Percentiles rank a stretch among this genome's conserved stretches.
Evolutionary conservation across 441 rosid species (phyloP).

Genomic region (Viola pubescens): DNA sequence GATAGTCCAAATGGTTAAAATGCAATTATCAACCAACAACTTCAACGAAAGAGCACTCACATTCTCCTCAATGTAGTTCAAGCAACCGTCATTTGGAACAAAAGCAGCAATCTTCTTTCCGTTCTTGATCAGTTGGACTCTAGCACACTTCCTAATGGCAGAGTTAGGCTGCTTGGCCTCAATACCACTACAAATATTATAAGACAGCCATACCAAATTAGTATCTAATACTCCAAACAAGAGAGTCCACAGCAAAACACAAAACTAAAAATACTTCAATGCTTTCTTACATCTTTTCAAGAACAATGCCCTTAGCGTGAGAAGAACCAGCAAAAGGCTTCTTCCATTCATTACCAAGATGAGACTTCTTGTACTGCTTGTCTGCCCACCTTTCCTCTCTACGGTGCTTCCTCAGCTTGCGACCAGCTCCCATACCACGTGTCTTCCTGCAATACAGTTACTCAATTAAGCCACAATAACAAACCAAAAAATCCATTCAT

Average conservation of each 20-base stretch:
- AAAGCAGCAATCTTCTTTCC: slow-evolving; percentile 81
- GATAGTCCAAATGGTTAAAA: slow-evolving; percentile 24
- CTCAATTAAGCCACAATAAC: too few species aligned
- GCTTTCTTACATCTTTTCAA: slow-evolving; percentile 48
- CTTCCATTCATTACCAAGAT: slow-evolving; percentile 66
- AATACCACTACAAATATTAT: slow-evolving; percentile 40
- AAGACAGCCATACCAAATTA: neutral
- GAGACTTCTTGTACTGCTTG: slow-evolving; percentile 52
- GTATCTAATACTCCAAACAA: neutral
- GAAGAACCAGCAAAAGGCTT: slow-evolving; percentile 67
- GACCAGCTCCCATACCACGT: slow-evolving; percentile 59
- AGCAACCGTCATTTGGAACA: slow-evolving; percentile 73
- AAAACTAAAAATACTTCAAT: neutral
- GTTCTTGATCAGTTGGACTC: slow-evolving; percentile 65
- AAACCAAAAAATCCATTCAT: too few species aligned
- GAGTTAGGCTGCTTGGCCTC: slow-evolving; percentile 81
- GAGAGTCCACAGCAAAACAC: neutral
- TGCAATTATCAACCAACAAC: too few species aligned
- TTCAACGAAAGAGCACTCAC: slow-evolving; percentile 14
- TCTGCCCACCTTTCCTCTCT: slow-evolving; percentile 60
- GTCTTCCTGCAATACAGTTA: slow-evolving; percentile 35
- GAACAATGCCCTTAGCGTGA: slow-evolving; percentile 63
- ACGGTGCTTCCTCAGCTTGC: slow-evolving; percentile 52
- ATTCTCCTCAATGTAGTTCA: slow-evolving; percentile 64
- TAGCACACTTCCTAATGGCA: slow-evolving; percentile 66